Conservation (phyloP, 2,329 filamentous ascomycete species). For the Ploettnerulaceae sp. region DNA sequence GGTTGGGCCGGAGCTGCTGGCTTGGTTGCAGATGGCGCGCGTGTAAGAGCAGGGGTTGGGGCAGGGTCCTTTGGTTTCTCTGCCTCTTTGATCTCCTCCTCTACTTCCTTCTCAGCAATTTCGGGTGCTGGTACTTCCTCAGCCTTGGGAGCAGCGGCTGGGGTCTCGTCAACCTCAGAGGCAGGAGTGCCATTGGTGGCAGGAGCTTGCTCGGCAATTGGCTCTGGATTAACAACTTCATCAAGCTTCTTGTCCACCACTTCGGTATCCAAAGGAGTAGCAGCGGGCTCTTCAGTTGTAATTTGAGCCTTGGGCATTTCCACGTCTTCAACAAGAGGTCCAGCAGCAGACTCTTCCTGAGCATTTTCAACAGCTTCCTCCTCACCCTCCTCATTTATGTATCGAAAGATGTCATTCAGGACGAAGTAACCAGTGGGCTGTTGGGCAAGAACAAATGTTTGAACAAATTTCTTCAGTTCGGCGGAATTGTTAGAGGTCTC, state of each 20-base stretch:
- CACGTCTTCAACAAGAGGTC: slow-evolving; percentile 30
- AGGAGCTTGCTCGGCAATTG: slow-evolving; percentile 36
- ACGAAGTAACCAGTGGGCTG: slow-evolving; percentile 98
- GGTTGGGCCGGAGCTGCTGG: slow-evolving; percentile 48
- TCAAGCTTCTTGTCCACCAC: slow-evolving; percentile 74
- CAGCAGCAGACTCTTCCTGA: slow-evolving; percentile 27
- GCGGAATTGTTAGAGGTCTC: slow-evolving; percentile 93
- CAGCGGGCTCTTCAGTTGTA: slow-evolving; percentile 35
- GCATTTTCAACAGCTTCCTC: slow-evolving; percentile 54
- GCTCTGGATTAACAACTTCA: slow-evolving; percentile 45
- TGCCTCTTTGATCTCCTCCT: slow-evolving; percentile 50
- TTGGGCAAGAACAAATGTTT: slow-evolving; percentile 94
- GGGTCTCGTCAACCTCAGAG: slow-evolving; percentile 34
- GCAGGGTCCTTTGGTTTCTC: slow-evolving; percentile 64
- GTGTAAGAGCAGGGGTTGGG: slow-evolving; percentile 49
- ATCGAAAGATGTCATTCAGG: slow-evolving; percentile 95
- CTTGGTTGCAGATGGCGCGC: slow-evolving; percentile 29
- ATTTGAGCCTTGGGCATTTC: slow-evolving; percentile 33
- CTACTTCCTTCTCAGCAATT: slow-evolving; percentile 47
- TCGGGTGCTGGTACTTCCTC: slow-evolving; percentile 41
- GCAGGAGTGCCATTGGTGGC: slow-evolving; percentile 40
- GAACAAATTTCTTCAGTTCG: slow-evolving; percentile 91
- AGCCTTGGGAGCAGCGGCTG: slow-evolving; percentile 26
- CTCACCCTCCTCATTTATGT: slow-evolving; percentile 79
- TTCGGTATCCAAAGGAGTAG: slow-evolving; percentile 41